Evolutionary conservation across 2,329 filamentous ascomycete species (phyloP), one percentile per base, ranked within the genome.

Genomic region (Phyllosticta citrichinensis): DNA sequence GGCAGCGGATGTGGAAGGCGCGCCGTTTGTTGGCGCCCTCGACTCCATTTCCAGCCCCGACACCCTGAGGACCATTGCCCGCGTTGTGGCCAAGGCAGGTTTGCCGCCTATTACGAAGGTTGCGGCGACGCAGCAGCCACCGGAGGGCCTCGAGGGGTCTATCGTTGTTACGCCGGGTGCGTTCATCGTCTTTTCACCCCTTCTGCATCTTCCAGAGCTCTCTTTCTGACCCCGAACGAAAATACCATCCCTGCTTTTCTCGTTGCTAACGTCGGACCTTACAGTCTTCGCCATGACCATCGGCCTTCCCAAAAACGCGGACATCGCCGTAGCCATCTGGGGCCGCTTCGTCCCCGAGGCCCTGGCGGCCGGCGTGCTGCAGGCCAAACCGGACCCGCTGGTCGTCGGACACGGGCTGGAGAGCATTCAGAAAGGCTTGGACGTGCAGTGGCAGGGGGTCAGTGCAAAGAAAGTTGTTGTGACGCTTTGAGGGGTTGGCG

Each of bases 401-500:
- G 58, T 72, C 5, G 66, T 71, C 25, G 70, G 68, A 1, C 67
- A 66, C 35, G 69, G 69, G 0, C 56, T 73, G 56, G 67, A 67
- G n/a, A 60, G 57, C 27, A 57, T 71, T n/a, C 63, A 71, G 24
- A 63, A 67, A 30, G 68, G 61, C 14, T 20, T 71, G 14, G 60
- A 66, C 50, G 64, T 65, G 53, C 69, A 65, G 5, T 68, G 66
- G 30, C 66, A 67, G 10, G 70, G 70, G 3, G 69, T 77, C 2
- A 76, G 74, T 58, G 74, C 69, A 1, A 68, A 70, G 57, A 77
- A 77, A 63, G 57, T 77, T 47, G 73, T 77, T 3, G 67, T 76
- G 22, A 63, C 56, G 33, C 40, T 63, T 30, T 30, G 27, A 30
- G 9, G 27, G 27, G 9, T 5, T 30, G 27, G 5, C 6, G 27